Evolutionary conservation across 768 basidiomycete genomes (phyloP).

Genomic region (Russula ochroleuca): DNA sequence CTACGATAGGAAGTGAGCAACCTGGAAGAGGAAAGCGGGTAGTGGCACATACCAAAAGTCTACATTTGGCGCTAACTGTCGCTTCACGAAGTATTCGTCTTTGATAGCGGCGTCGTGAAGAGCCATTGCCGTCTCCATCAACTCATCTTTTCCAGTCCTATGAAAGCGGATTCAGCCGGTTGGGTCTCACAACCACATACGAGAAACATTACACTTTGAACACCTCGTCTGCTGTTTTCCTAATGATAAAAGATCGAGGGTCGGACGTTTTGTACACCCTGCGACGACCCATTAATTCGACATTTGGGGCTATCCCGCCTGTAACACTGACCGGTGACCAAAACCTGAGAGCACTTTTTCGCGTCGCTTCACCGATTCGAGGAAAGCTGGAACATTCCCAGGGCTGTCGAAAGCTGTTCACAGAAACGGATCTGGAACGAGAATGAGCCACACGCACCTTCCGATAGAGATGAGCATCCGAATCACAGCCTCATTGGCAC

Average conservation of each 20-base stretch:
- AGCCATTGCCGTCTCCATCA: conserved; percentile 85
- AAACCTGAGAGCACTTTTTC: conserved; percentile 90
- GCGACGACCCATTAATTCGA: neutral
- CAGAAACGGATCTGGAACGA: neutral
- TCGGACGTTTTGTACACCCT: conserved; percentile 83
- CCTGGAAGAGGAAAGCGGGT: neutral
- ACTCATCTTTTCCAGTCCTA: conserved; percentile 80
- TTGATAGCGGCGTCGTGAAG: conserved; percentile 85
- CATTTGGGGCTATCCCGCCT: neutral
- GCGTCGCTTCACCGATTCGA: conserved; percentile 82
- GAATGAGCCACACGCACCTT: conserved; percentile 46
- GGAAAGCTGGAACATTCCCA: conserved; percentile 77
- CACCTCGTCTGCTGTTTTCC: conserved; percentile 88
- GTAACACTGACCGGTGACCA: conserved; percentile 62
- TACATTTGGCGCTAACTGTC: conserved; percentile 84
- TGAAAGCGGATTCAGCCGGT: conserved; percentile 4
- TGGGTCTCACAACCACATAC: neutral
- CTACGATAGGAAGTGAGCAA: conserved; percentile 34
- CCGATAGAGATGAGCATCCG: conserved; percentile 90
- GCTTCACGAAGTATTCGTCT: conserved; percentile 82
- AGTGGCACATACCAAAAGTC: conserved; percentile 71
- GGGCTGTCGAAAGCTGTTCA: conserved; percentile 44
- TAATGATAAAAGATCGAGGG: conserved; percentile 86
- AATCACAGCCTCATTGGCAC: conserved; percentile 92
- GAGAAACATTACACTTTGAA: conserved; percentile 66